Percentiles rank a stretch among this genome's conserved stretches.
These are phyloP conservation scores for Pleurotus ostreatus DNA, from an alignment of 768 basidiomycete genomes.

Conservation along the genomic window DNA sequence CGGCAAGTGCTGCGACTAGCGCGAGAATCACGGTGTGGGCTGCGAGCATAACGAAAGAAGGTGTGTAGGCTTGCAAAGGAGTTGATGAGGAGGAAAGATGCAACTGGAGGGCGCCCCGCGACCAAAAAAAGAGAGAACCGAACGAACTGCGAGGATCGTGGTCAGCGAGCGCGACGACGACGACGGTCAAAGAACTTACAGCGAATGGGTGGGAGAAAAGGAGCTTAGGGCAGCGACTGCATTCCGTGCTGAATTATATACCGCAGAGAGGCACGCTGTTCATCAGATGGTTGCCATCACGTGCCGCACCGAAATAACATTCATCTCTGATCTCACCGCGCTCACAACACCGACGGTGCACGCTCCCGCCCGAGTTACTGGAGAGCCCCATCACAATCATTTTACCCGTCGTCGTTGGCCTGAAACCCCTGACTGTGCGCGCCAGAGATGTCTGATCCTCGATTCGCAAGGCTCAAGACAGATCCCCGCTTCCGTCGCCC, in stretches of 20 bases:
- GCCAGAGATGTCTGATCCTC: conserved; percentile 66
- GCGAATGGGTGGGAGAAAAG: conserved; percentile 12
- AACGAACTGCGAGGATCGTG: conserved; percentile 12
- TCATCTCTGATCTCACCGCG: too few species aligned
- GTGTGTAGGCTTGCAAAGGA: not conserved
- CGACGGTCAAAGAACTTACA: conserved; percentile 5
- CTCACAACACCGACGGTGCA: too few species aligned
- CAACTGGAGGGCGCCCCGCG: conserved; percentile 22
- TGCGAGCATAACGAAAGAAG: conserved; percentile 37
- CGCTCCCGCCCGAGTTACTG: conserved; percentile 13
- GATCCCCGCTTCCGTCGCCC: conserved; percentile 92
- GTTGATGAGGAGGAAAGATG: conserved; percentile 7
- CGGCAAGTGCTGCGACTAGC: conserved; percentile 37
- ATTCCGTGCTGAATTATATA: conserved; percentile 10
- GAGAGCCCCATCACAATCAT: not conserved
- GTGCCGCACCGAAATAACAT: too few species aligned
- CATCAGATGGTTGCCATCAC: too few species aligned
- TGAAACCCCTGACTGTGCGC: too few species aligned
- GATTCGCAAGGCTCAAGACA: conserved; percentile 81
- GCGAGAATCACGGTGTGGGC: conserved; percentile 31
- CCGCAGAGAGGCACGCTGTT: conserved; percentile 2
- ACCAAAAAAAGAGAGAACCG: conserved; percentile 23
- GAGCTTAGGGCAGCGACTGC: not conserved
- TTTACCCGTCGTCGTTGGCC: not conserved
- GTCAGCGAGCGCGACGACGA: not conserved